Base-by-base conservation (phyloP, 2,329 filamentous ascomycete species). In the Cylindrodendrum hubeiense region DNA sequence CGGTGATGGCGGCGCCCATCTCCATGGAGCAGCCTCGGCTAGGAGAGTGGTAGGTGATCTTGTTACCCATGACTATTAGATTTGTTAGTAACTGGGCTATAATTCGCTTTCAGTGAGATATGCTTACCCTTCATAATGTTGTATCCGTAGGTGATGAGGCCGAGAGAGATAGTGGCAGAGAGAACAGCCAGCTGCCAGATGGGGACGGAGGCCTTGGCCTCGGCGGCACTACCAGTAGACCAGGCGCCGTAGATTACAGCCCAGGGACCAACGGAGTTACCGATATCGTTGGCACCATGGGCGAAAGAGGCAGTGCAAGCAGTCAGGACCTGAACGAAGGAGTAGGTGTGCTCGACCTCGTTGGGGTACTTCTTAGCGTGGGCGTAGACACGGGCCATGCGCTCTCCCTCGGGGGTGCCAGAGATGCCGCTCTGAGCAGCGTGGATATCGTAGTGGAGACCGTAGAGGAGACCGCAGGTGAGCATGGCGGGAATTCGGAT, bases 361-460 rank as follows among this genome's bases (percentile, higher is more conserved):
- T 92, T 92, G 76, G 88, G 81, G 76, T 92, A 93, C 78, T 92
- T 91, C 67, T 83, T 78, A 8, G 90, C 90, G 60, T 86, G 77
- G 30, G 83, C 82, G 76, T 93, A 93, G 64, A 68, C 66, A 17
- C 66, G 66, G 49, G 61, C 81, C 90, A 93, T 93, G 69, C 92
- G 90, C 39, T 81, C 81, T 55, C 91, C 92, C 66, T 94, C 91
- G 5, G 91, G 91, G 1, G 91, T 93, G 22, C 91, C 91, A 9
- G 83, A 75, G 55, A 92, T 85, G 75, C 92, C 92, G 51, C 83
- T 83, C 82, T 94, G 92, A 3, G 91, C 90, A 46, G 87, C 85
- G 84, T 94, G 92, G 75, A 94, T 95, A 73, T 95, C 92, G 81
- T 94, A 95, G 85, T 94, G 84, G 24, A 91, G 76, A 77, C 93